Evolutionary conservation across 192 early-diverging fungal genomes (phyloP).

Genomic region (Jimgerdemannia lactiflua): DNA sequence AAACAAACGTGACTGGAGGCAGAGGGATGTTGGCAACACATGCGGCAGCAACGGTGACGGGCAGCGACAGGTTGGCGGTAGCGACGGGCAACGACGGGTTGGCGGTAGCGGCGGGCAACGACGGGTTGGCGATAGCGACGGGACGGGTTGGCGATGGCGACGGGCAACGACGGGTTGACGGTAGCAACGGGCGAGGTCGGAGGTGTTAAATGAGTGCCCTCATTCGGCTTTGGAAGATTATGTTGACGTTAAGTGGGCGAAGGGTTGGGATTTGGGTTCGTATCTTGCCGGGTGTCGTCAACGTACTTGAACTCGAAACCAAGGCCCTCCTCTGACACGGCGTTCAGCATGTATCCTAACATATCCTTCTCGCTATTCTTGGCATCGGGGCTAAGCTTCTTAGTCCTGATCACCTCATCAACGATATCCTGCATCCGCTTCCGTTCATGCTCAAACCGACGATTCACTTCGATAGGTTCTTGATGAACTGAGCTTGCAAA

Average conservation of each 20-base stretch:
- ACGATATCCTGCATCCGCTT: slow-evolving; percentile 44
- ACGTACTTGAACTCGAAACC: slow-evolving; percentile 38
- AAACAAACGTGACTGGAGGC: slow-evolving; percentile 42
- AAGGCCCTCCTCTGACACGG: slow-evolving; percentile 31
- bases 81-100: no score
- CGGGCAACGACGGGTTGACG: no score
- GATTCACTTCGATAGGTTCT: slow-evolving; percentile 34
- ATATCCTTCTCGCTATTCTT: slow-evolving; percentile 38
- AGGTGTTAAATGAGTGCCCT: not conserved
- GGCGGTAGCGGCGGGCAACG: no score
- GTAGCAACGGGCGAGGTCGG: not conserved
- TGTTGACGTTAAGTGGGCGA: slow-evolving; percentile 32
- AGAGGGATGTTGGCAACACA: slow-evolving; percentile 6
- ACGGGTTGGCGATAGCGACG: not conserved
- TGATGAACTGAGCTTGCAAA: slow-evolving; percentile 28
- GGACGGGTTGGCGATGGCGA: not conserved
- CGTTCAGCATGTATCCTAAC: slow-evolving; percentile 55
- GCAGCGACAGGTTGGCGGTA: not conserved
- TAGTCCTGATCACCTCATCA: slow-evolving; percentile 44
- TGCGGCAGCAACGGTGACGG: no score
- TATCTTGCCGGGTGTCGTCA: slow-evolving; percentile 19
- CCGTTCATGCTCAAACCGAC: slow-evolving; percentile 27
- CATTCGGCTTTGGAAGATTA: slow-evolving; percentile 28
- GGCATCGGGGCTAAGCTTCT: slow-evolving; percentile 30
- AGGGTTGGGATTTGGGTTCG: slow-evolving; percentile 24